phyloP scores from a whole-genome alignment of 108 stramenopile genomes.

The Pseudonitzschia pungens region DNA sequence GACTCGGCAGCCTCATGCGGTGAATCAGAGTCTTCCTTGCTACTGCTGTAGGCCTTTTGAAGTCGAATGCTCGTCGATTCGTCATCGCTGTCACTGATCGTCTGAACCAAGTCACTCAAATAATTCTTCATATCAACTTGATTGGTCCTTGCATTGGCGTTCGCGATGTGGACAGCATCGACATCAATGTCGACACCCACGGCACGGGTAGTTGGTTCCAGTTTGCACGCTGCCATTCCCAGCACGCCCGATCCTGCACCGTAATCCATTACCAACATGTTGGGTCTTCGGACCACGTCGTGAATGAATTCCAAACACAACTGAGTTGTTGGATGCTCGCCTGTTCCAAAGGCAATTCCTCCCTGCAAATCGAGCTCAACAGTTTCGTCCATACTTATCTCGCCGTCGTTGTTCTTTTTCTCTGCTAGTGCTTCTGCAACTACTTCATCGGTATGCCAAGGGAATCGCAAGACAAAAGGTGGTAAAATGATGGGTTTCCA shows the following conservation, averaged over 20 bases:
- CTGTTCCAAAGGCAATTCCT: conserved; percentile 85
- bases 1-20: conserved; percentile 26
- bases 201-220: conserved; percentile 43
- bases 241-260: conserved; percentile 79
- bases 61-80: conserved; percentile 66
- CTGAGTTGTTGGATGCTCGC: conserved; percentile 86
- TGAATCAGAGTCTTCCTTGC: conserved; percentile 15
- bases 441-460: conserved; percentile 65
- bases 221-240: conserved; percentile 76
- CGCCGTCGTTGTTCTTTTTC: neutral
- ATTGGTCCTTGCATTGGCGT: conserved; percentile 71
- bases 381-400: conserved; percentile 8
- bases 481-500: conserved; percentile 74
- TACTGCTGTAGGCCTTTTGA: conserved; percentile 49
- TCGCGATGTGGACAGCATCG: conserved; percentile 77
- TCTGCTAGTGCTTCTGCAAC: conserved; percentile 47
- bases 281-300: conserved; percentile 23
- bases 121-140: conserved; percentile 63
- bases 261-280: conserved; percentile 64
- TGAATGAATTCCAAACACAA: conserved; percentile 71
- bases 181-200: conserved; percentile 83
- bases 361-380: conserved; percentile 67
- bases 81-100: conserved; percentile 36
- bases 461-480: conserved; percentile 64
- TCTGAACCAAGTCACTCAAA: conserved; percentile 52